phyloP scores from a whole-genome alignment of 2,329 filamentous ascomycete species.

The Alternaria triticina region DNA sequence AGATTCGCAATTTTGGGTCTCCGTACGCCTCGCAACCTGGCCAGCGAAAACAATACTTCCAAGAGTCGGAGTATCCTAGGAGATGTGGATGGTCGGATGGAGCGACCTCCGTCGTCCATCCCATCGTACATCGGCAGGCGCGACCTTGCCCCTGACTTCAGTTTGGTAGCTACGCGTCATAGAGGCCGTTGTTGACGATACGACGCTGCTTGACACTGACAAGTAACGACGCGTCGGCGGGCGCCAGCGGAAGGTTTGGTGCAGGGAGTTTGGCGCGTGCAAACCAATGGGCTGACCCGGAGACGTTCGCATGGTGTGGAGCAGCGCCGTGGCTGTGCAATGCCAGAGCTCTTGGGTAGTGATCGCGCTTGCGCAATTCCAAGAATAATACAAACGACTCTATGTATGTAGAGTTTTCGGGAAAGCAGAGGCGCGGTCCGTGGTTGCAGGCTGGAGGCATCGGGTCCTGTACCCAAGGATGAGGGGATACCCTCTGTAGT shows the following conservation, averaged over 20 bases:
- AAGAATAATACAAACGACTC: background rate
- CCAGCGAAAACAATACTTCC: constrained; percentile 5
- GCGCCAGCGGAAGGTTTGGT: constrained; percentile 5
- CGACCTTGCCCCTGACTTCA: background rate
- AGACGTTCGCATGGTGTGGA: constrained; percentile 4
- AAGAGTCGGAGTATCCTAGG: background rate
- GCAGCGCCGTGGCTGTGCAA: constrained; percentile 11
- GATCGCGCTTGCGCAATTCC: constrained; percentile 1
- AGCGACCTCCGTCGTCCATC: background rate
- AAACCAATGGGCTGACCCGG: constrained; percentile 1
- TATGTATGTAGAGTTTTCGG: background rate
- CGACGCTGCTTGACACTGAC: constrained; percentile 7
- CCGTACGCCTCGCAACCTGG: constrained; percentile 8
- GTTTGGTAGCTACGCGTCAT: constrained; percentile 6
- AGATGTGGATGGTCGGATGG: background rate
- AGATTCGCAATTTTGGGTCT: constrained; percentile 20
- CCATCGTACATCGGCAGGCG: background rate
- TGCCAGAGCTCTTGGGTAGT: background rate
- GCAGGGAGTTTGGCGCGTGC: constrained; percentile 3
- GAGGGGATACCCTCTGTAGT: background rate
- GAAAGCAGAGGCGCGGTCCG: background rate
- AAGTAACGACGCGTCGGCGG: constrained; percentile 7
- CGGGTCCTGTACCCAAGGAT: background rate
- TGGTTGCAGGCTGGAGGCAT: background rate
- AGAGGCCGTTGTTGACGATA: background rate